A percentile compares a stretch with the other conserved stretches of the same genome.
Conservation (phyloP, 306 rosid genomes). For the Luffa acutangula region DNA sequence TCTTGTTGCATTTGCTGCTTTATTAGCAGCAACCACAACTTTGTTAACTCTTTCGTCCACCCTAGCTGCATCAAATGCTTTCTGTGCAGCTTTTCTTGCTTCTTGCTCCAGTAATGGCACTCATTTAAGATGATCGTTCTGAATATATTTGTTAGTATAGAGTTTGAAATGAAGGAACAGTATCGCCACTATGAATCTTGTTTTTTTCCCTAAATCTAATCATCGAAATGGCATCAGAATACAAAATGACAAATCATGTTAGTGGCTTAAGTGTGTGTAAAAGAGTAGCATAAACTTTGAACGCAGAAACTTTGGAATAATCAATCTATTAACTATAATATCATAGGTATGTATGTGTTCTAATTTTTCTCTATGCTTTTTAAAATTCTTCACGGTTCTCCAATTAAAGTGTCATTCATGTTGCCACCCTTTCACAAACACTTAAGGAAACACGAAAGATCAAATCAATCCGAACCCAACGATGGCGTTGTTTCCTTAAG, state of each 20-base stretch:
- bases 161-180: not conserved
- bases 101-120: conserved; percentile 37
- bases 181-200: not conserved
- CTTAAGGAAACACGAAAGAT: too few species aligned
- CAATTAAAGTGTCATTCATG: too few species aligned
- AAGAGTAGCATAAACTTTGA: not conserved
- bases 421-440: too few species aligned
- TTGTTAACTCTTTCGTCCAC: conserved; percentile 54
- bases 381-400: too few species aligned
- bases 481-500: too few species aligned
- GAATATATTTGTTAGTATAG: not conserved
- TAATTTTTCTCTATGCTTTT: too few species aligned
- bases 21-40: conserved; percentile 55
- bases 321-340: too few species aligned
- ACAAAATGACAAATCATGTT: not conserved
- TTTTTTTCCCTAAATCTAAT: not conserved
- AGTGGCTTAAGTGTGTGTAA: not conserved
- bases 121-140: not conserved
- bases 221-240: not conserved
- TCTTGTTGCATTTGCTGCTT: conserved; percentile 86
- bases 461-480: too few species aligned
- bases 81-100: conserved; percentile 66
- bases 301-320: not conserved
- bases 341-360: too few species aligned
- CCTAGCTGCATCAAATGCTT: conserved; percentile 33